Evolutionary conservation across 306 rosid species (phyloP), one percentile per base, ranked within the genome.

Genomic region (Cyclanthera cordifolia): DNA sequence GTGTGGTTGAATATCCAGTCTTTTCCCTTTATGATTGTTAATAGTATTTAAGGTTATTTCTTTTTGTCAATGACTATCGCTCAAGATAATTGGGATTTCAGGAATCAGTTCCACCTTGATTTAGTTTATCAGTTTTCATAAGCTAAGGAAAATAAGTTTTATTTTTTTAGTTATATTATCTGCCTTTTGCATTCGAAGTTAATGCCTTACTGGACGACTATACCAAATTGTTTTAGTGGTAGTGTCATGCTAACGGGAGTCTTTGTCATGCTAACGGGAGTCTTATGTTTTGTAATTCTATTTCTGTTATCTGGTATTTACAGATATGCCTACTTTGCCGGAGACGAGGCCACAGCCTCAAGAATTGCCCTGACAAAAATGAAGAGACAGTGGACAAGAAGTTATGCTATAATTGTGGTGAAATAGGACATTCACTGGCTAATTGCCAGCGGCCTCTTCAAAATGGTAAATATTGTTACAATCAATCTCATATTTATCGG

Each of bases 251-350:
- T 63, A 19, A 43, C 20, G 69, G 51, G 37, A 21, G 58, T 27
- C 72, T 49, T 34, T 15, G 54, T 19, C 67, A 34, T 23, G 11
- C 27, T 63, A 19, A 43, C 20, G 69, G 51, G 37, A 37, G 11
- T 37, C 43, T 37, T 48, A 47, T 48, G 41, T 27, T 3, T 14
- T 17, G 16, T 37, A 21, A 66, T 66, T 24, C 34, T 2, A 30
- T 20, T 24, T 19, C 50, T 54, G 34, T 39, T 4, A 27, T 72
- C 10, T 67, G 77, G 23, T 58, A 3, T 20, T 72, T 79, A 74
- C 71, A 91, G 99, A 89, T 87, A 76, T 90, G 99, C 77, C 80
- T 93, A 66, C 89, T 89, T 52, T 93, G 99, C 79, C 73, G 99
- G 20, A 71, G 77, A 25, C 88, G 96, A 0, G 99, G 99, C 55